Percentiles rank a stretch among this genome's conserved stretches.
These are phyloP conservation scores for Yamadazyma sp. DNA, from an alignment of 1,139 yeast species.

Conservation along the genomic window DNA sequence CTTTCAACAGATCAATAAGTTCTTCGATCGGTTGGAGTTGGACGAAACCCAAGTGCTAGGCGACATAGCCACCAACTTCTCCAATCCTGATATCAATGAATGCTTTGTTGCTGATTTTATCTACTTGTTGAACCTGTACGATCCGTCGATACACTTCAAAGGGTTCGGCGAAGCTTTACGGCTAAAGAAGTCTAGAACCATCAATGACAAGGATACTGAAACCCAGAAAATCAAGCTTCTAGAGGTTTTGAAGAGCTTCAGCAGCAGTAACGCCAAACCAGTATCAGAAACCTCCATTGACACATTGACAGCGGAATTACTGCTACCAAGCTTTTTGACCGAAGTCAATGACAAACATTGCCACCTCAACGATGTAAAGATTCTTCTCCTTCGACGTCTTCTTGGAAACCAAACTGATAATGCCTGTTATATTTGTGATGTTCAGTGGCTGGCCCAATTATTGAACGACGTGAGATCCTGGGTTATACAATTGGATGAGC, in stretches of 20 bases:
- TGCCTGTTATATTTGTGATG: conserved; percentile 22
- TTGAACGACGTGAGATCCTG: conserved; percentile 28
- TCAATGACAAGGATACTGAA: conserved; percentile 18
- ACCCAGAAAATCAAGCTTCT: conserved; percentile 36
- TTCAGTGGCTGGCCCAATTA: conserved; percentile 28
- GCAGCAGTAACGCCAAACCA: conserved; percentile 14
- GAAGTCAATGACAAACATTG: conserved; percentile 8
- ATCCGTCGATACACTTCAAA: conserved; percentile 13
- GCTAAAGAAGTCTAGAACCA: conserved; percentile 9
- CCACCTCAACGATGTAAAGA: conserved; percentile 29
- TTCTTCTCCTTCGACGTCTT: conserved; percentile 40
- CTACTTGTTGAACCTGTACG: conserved; percentile 25
- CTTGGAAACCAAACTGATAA: conserved; percentile 21
- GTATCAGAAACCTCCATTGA: conserved; percentile 2
- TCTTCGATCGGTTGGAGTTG: conserved; percentile 11
- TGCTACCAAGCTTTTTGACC: conserved; percentile 3
- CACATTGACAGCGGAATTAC: background rate
- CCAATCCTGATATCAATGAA: background rate
- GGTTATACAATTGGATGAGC: conserved; percentile 33
- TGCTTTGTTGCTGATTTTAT: conserved; percentile 27
- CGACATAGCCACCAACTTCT: conserved; percentile 22
- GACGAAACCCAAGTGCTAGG: conserved; percentile 7
- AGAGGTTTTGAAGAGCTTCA: conserved; percentile 41
- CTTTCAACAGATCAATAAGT: conserved; percentile 21
- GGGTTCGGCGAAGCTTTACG: conserved; percentile 14